phyloP scores from a whole-genome alignment of 2,329 filamentous ascomycete species.

The Monosporascus sp. region DNA sequence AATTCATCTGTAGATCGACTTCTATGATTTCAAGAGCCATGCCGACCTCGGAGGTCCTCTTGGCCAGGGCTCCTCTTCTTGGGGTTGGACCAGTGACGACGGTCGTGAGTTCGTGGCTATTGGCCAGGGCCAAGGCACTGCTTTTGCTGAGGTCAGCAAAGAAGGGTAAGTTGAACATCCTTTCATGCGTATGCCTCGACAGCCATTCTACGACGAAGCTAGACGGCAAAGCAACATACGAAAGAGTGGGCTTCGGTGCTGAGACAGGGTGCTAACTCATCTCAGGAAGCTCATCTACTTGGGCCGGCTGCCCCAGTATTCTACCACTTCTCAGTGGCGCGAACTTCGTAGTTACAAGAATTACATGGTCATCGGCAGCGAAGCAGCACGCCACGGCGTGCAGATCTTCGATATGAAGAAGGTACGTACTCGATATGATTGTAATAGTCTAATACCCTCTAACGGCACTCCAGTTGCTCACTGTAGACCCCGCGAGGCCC shows the following conservation, averaged over 20 bases:
- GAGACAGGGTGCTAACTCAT: too few species aligned
- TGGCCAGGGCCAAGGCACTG: constrained; percentile 44
- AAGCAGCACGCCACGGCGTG: constrained; percentile 46
- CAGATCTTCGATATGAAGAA: constrained; percentile 60
- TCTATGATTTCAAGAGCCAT: constrained; percentile 39
- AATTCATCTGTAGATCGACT: constrained; percentile 2
- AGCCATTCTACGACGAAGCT: too few species aligned
- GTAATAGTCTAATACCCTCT: too few species aligned
- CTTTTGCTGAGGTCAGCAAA: constrained; percentile 42
- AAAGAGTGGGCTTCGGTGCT: too few species aligned
- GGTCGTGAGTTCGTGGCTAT: constrained; percentile 46
- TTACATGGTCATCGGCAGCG: constrained; percentile 33
- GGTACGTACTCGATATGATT: too few species aligned
- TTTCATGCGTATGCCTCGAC: too few species aligned
- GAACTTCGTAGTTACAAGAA: constrained; percentile 35
- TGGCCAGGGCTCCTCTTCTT: constrained; percentile 33
- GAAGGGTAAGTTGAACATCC: constrained; percentile 23
- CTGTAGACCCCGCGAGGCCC: constrained; percentile 35
- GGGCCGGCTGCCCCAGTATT: constrained; percentile 40
- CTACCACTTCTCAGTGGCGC: constrained; percentile 28
- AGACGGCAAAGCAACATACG: too few species aligned
- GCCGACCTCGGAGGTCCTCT: constrained; percentile 42
- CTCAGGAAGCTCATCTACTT: constrained; percentile 35
- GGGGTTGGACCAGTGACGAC: constrained; percentile 43
- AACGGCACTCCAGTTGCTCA: constrained; percentile 31